Evolutionary conservation across 2,329 filamentous ascomycete species (phyloP).

Genomic region (Nannizzia gypsea): DNA sequence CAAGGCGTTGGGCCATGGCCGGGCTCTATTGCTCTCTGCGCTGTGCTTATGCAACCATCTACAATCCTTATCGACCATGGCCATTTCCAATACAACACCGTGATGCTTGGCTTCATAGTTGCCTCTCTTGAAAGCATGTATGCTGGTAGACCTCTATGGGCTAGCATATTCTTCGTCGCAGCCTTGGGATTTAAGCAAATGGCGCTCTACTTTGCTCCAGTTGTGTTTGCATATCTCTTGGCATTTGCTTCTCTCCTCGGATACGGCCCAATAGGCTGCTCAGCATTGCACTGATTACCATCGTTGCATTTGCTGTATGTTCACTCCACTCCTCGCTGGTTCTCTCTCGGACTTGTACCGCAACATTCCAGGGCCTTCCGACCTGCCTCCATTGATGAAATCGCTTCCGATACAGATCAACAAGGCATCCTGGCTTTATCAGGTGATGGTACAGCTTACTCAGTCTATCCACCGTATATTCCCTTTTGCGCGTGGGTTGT

Average conservation of each 20-base stretch:
- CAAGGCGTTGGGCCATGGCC: constrained; percentile 72
- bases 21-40: constrained; percentile 70
- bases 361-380: constrained; percentile 49
- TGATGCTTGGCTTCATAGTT: constrained; percentile 87
- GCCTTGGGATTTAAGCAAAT: constrained; percentile 98
- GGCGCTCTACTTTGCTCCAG: constrained; percentile 93
- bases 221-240: constrained; percentile 81
- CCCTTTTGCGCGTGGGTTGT: constrained; percentile 86
- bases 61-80: constrained; percentile 89
- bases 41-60: constrained; percentile 82
- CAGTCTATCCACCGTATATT: constrained; percentile 90
- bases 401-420: constrained; percentile 50
- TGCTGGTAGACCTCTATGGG: constrained; percentile 74
- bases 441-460: constrained; percentile 61
- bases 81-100: constrained; percentile 96
- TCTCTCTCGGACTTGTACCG: constrained; percentile 56
- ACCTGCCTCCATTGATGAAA: constrained; percentile 50
- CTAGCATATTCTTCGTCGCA: constrained; percentile 83
- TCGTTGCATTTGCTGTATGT: constrained; percentile 60
- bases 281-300: constrained; percentile 61
- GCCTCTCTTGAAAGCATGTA: constrained; percentile 82
- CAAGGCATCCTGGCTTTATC: constrained; percentile 57
- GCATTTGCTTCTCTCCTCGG: constrained; percentile 67
- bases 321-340: constrained; percentile 63
- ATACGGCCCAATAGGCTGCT: constrained; percentile 58